Base-by-base conservation (phyloP, 78 protist species). In the Emiliania huxleyi region DNA sequence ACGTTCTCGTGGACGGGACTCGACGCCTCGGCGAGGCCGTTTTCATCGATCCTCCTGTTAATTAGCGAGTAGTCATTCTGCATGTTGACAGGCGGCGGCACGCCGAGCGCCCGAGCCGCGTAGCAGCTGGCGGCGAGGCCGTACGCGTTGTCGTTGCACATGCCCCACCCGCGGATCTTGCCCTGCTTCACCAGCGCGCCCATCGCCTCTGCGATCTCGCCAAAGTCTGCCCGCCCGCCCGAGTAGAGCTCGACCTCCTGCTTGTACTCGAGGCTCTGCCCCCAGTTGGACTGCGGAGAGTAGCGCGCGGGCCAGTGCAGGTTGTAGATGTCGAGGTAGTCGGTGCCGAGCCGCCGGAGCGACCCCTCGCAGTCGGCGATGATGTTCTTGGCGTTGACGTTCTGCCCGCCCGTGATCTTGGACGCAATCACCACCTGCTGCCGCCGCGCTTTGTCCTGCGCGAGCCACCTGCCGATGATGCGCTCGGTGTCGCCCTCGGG, bases 271-370 rank as follows among this genome's bases (percentile, higher is more conserved):
- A 91, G 85, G 23, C 62, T 42, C 87, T 73, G 87, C 21, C 93
- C 93, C 93, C 93, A 91, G 46, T 91, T 91, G 43, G 93, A 40
- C 46, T 91, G 93, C 55, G 93, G 93, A 0, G 93, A 73, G 93
- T 91, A 91, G 52, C 93, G 84, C 26, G 93, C 93, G 1, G 93
- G 93, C 93, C 93, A 91, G 93, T 91, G 93, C 12, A 91, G 87
- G 75, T 46, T 46, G 52, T 83, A 92, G 33, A 92, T 3, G 81
- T 92, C 94, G 83, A 92, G 52, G 84, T 83, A 55, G 45, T 83
- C 91, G 5, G 91, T 81, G 49, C 90, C 83, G 12, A 92, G 90
- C 48, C 84, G 40, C 56, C 6, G 3, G 23, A 92, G 81, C 23
- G 81, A 38, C 43, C 81, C 94, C 40, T 91, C 83, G 37, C 22